Percentiles rank a stretch among this genome's conserved stretches.
Evolutionary conservation across 805 yeast species (phyloP).

Genomic region (Candida tallmaniae): DNA sequence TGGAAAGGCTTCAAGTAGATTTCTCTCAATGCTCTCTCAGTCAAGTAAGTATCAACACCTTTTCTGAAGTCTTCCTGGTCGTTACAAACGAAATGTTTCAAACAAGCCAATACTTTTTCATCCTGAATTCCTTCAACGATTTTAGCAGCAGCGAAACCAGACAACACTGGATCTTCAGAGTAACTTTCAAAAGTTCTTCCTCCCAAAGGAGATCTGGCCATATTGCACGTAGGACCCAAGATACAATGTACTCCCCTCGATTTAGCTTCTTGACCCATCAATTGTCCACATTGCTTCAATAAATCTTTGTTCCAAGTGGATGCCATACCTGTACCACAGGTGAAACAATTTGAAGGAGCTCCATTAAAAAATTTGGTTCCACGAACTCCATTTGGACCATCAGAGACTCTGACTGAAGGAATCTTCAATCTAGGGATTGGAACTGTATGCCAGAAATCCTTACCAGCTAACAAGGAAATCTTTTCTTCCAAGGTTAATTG

Average conservation of each 20-base stretch:
- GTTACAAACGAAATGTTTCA: slow-evolving; percentile 62
- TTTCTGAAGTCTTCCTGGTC: slow-evolving; percentile 56
- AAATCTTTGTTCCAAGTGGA: slow-evolving; percentile 52
- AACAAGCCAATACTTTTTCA: slow-evolving; percentile 47
- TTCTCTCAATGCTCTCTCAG: slow-evolving; percentile 62
- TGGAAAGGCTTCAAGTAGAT: slow-evolving; percentile 62
- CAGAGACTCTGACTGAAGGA: slow-evolving; percentile 46
- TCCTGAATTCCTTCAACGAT: slow-evolving; percentile 53
- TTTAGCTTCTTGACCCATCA: slow-evolving; percentile 53
- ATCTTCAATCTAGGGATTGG: slow-evolving; percentile 37
- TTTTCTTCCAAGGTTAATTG: slow-evolving; percentile 32
- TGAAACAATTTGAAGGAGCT: slow-evolving; percentile 53
- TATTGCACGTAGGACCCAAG: slow-evolving; percentile 43
- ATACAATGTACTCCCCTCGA: slow-evolving; percentile 45
- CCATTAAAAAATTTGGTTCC: slow-evolving; percentile 53
- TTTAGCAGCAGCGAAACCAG: slow-evolving; percentile 45
- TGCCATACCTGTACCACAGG: slow-evolving; percentile 58
- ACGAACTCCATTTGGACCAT: slow-evolving; percentile 64
- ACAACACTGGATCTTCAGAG: slow-evolving; percentile 54
- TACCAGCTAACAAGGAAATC: slow-evolving; percentile 33
- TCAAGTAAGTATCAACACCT: slow-evolving; percentile 43
- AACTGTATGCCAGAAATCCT: slow-evolving; percentile 49
- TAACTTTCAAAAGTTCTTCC: slow-evolving; percentile 63
- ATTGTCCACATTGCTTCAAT: slow-evolving; percentile 43
- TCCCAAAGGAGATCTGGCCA: slow-evolving; percentile 54